Conservation (phyloP, 1,284 basidiomycete species). For the Trichosporon ovoides region DNA sequence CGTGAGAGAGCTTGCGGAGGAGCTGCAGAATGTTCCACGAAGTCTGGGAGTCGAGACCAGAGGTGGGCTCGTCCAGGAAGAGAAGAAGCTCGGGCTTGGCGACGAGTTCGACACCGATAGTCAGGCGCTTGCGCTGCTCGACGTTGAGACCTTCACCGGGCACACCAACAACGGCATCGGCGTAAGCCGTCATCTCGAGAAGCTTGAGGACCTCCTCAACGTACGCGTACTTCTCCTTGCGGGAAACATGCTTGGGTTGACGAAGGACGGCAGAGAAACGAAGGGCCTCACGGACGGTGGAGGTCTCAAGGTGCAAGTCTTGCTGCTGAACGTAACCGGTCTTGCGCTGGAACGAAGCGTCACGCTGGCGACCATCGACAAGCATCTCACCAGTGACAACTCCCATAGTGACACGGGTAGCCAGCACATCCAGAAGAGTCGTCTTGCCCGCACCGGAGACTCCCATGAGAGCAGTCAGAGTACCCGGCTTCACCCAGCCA, state of each 20-base stretch:
- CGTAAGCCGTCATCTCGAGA: conserved; percentile 25
- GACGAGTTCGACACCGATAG: conserved; percentile 66
- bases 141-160: conserved; percentile 48
- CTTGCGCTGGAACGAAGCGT: conserved; percentile 60
- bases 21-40: conserved; percentile 25
- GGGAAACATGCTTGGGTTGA: conserved; percentile 63
- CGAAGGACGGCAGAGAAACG: conserved; percentile 75
- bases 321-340: conserved; percentile 72
- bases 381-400: conserved; percentile 70
- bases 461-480: conserved; percentile 63
- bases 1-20: conserved; percentile 25
- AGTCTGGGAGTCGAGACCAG: conserved; percentile 28
- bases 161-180: conserved; percentile 43
- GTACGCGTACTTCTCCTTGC: conserved; percentile 52
- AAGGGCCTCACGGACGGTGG: conserved; percentile 76
- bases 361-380: conserved; percentile 68
- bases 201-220: conserved; percentile 23
- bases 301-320: conserved; percentile 66
- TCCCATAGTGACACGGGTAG: conserved; percentile 68
- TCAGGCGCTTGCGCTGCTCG: conserved; percentile 44
- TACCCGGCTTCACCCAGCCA: conserved; percentile 76
- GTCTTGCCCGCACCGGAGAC: conserved; percentile 72
- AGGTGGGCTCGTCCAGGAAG: conserved; percentile 50
- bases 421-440: conserved; percentile 75
- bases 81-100: conserved; percentile 45